Evolutionary conservation across 1,284 basidiomycete genomes (phyloP).

Genomic region (Cryptococcus sp.): DNA sequence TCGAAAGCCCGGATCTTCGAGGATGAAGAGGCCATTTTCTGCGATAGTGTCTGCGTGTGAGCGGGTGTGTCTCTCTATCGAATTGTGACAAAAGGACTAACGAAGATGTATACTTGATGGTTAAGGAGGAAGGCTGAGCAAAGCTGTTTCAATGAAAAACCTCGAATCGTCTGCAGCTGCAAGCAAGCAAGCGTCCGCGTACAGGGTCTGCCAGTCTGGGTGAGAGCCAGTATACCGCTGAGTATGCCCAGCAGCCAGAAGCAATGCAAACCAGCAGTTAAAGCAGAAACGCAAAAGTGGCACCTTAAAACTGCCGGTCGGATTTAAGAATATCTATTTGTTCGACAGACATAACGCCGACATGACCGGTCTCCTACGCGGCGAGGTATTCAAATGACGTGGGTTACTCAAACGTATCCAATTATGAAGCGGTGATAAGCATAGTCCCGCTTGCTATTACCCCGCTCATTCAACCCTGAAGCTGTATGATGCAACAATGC

Average conservation of each 20-base stretch:
- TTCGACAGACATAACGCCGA: constrained; percentile 3
- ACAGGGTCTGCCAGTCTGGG: neutral
- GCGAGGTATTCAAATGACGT: too few relatives aligned
- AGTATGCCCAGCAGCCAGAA: neutral
- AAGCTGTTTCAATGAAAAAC: neutral
- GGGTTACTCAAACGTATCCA: too few relatives aligned
- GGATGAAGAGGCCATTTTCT: constrained; percentile 48
- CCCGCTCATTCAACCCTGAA: too few relatives aligned
- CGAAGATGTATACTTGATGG: constrained; percentile 58
- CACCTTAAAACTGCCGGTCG: constrained; percentile 3
- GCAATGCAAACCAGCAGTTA: neutral
- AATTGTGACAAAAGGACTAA: constrained; percentile 15
- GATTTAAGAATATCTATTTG: constrained; percentile 6
- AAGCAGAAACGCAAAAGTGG: neutral
- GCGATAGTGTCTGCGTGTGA: constrained; percentile 1
- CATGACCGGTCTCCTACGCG: too few relatives aligned
- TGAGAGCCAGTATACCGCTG: neutral
- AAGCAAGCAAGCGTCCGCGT: neutral
- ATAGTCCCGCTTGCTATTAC: too few relatives aligned
- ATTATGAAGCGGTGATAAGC: too few relatives aligned
- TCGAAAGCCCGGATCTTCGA: constrained; percentile 90
- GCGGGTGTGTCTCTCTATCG: neutral
- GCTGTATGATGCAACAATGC: too few relatives aligned
- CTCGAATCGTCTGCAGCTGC: too few relatives aligned
- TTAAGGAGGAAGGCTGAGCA: constrained; percentile 8